These are phyloP conservation scores for Fusarium nelsonii DNA, from an alignment of 2,329 filamentous ascomycete species.

Conservation along the genomic window DNA sequence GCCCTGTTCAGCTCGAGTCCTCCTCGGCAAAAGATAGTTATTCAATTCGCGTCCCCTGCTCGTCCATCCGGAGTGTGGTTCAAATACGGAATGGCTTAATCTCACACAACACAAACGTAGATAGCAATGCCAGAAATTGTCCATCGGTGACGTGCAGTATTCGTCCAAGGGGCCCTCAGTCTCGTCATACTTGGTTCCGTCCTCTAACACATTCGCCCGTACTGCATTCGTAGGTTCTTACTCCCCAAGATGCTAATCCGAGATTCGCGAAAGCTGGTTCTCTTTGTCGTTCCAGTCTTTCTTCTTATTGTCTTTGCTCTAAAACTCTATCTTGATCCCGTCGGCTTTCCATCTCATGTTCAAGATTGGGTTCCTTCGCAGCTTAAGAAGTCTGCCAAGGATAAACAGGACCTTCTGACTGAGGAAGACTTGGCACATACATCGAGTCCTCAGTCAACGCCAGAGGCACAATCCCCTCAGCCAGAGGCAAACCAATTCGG, in stretches of 20 bases:
- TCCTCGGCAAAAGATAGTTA: background rate
- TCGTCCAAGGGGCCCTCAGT: conserved; percentile 3
- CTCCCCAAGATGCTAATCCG: conserved; percentile 50
- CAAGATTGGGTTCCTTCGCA: conserved; percentile 22
- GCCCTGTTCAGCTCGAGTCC: conserved; percentile 10
- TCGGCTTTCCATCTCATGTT: conserved; percentile 3
- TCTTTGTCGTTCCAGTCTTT: conserved; percentile 49
- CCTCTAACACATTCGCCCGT: background rate
- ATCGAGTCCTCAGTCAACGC: background rate
- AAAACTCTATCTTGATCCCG: conserved; percentile 33
- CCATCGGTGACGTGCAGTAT: background rate
- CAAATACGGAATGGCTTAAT: conserved; percentile 26
- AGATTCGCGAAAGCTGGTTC: conserved; percentile 50
- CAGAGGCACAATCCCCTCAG: background rate
- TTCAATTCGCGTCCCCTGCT: background rate
- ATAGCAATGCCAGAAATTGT: background rate
- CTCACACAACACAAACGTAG: background rate
- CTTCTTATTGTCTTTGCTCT: conserved; percentile 50
- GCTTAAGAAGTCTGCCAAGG: conserved; percentile 2
- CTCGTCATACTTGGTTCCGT: conserved; percentile 10
- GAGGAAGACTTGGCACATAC: background rate
- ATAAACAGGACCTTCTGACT: conserved; percentile 1
- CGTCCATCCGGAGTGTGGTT: background rate
- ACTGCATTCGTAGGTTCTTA: background rate
- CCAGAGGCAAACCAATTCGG: background rate